Percentiles rank a stretch among this genome's conserved stretches.
Evolutionary conservation across 2,329 filamentous ascomycete species (phyloP).

Genomic region (Pseudovirgaria hyperparasitica): DNA sequence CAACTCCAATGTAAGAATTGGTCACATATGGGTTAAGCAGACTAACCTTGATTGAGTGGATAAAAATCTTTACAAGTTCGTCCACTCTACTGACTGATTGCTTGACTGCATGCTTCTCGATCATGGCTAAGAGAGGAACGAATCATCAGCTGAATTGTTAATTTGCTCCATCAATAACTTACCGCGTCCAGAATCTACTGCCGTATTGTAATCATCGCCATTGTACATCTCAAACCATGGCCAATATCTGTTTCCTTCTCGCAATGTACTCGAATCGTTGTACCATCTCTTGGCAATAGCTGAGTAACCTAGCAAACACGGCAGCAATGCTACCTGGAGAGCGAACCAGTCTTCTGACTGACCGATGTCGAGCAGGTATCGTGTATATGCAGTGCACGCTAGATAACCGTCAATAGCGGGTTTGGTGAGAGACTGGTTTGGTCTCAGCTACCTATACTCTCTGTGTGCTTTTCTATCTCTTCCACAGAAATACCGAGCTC

Average conservation of each 20-base stretch:
- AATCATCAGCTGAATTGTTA: conserved; percentile 3
- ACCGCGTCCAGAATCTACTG: conserved; percentile 60
- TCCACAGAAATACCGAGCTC: conserved; percentile 63
- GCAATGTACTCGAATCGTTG: conserved; percentile 45
- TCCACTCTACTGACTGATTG: conserved; percentile 68
- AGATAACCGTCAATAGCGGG: conserved; percentile 4
- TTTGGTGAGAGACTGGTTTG: background rate
- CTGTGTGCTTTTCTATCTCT: conserved; percentile 60
- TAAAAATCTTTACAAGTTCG: conserved; percentile 71
- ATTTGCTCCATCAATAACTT: conserved; percentile 17
- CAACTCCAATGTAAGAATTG: conserved; percentile 6
- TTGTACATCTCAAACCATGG: conserved; percentile 86
- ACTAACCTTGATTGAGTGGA: conserved; percentile 69
- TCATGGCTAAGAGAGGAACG: conserved; percentile 51
- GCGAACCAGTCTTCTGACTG: conserved; percentile 80
- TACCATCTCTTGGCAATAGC: conserved; percentile 62
- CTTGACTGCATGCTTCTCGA: conserved; percentile 62
- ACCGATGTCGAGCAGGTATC: conserved; percentile 78
- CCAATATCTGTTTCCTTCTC: conserved; percentile 65
- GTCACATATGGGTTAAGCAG: conserved; percentile 1
- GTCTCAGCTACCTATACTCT: conserved; percentile 52
- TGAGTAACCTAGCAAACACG: conserved; percentile 83
- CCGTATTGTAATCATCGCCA: conserved; percentile 62
- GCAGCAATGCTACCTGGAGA: conserved; percentile 71
- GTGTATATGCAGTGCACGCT: conserved; percentile 72